phyloP scores from a whole-genome alignment of 768 basidiomycete genomes.

The Suillus bovinus region DNA sequence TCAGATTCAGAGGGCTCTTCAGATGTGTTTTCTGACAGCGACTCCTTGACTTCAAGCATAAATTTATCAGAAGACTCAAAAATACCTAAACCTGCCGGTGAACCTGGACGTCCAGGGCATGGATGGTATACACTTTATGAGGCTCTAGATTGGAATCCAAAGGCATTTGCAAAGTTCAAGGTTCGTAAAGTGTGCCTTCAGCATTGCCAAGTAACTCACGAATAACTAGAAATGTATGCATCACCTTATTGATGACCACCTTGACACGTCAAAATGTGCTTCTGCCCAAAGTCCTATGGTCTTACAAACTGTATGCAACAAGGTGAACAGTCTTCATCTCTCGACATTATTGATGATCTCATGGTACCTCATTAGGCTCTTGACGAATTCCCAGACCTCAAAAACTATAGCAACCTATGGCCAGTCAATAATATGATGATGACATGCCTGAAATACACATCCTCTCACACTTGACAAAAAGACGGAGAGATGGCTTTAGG shows the following conservation, averaged over 20 bases:
- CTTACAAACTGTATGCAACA: neutral
- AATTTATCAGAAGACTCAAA: too few relatives aligned
- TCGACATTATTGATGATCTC: neutral
- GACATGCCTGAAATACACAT: constrained; percentile 17
- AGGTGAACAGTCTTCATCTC: constrained; percentile 1
- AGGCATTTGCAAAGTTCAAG: constrained; percentile 19
- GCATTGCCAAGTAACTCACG: neutral
- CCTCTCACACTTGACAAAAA: neutral
- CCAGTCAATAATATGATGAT: constrained; percentile 15
- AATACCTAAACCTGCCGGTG: too few relatives aligned
- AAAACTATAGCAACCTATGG: constrained; percentile 13
- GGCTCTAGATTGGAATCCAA: constrained; percentile 22
- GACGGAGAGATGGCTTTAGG: constrained; percentile 9
- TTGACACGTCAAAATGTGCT: constrained; percentile 12
- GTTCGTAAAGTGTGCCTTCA: constrained; percentile 13
- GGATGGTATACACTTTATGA: too few relatives aligned
- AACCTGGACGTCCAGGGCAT: too few relatives aligned
- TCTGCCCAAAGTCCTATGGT: constrained; percentile 9
- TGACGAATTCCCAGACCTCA: constrained; percentile 11
- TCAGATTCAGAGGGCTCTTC: too few relatives aligned
- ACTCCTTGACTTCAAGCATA: too few relatives aligned
- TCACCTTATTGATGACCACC: constrained; percentile 10
- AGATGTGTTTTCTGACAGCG: too few relatives aligned
- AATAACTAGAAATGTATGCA: constrained; percentile 1
- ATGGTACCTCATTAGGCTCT: neutral